A percentile compares a stretch with the other conserved stretches of the same genome.
These are phyloP conservation scores for Paramecium pentaurelia DNA, from an alignment of 73 alveolate species.

Conservation along the genomic window DNA sequence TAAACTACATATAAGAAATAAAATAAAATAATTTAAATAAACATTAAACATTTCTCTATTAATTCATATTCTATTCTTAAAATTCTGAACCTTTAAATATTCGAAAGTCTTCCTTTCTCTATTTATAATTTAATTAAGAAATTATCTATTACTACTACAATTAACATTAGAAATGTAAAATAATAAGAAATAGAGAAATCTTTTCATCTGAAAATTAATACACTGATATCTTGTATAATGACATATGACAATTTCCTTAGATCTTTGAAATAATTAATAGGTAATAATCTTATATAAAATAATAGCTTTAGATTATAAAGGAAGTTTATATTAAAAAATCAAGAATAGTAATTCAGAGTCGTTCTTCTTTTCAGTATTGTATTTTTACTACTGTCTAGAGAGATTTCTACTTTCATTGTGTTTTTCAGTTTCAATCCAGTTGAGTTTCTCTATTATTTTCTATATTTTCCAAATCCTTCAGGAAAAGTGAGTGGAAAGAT, in stretches of 20 bases:
- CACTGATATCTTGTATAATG: neutral
- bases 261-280: neutral
- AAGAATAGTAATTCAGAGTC: neutral
- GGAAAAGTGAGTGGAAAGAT: neutral
- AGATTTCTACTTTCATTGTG: neutral
- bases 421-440: neutral
- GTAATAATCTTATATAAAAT: neutral
- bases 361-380: neutral
- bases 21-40: neutral
- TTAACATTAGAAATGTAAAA: neutral
- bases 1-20: neutral
- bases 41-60: neutral
- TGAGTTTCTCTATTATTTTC: neutral
- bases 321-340: neutral
- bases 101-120: neutral
- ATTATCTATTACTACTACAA: neutral
- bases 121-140: neutral
- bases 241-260: neutral
- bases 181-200: neutral
- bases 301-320: neutral
- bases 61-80: neutral
- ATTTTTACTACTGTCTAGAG: neutral
- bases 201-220: neutral
- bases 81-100: neutral
- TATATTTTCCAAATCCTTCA: neutral